phyloP scores from a whole-genome alignment of 352 stramenopile genomes.

The Pythium dissotocum region DNA sequence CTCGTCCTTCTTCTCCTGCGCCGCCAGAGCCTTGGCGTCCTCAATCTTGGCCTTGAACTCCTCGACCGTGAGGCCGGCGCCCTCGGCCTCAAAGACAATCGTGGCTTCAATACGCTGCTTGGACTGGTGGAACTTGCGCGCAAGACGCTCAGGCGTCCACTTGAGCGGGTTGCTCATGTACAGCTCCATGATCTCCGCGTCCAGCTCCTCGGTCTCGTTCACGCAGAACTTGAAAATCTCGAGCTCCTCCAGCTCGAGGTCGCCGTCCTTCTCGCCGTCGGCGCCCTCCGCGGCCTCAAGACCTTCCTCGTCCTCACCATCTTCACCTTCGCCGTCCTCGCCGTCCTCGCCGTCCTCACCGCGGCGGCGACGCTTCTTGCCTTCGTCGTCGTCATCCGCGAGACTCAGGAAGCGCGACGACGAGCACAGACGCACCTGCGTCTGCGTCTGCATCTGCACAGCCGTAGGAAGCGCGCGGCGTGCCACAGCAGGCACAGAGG shows the following conservation, averaged over 20 bases:
- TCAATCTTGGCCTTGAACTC: conserved; percentile 66
- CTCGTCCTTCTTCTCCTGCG: conserved; percentile 39
- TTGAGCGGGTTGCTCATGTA: conserved; percentile 87
- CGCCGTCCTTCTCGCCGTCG: conserved; percentile 53
- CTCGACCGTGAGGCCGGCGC: conserved; percentile 51
- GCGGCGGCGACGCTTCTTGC: conserved; percentile 27
- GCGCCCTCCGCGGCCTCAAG: conserved; percentile 29
- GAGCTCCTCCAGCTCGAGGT: conserved; percentile 66
- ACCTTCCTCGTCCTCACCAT: conserved; percentile 24
- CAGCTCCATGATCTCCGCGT: conserved; percentile 75
- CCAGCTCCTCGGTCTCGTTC: conserved; percentile 66
- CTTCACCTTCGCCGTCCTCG: conserved; percentile 18
- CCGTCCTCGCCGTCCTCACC: conserved; percentile 15
- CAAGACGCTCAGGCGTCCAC: conserved; percentile 85
- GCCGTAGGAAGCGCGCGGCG: conserved; percentile 6
- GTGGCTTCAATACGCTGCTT: conserved; percentile 81
- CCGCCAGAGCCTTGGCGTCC: conserved; percentile 51
- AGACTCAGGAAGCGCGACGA: conserved; percentile 80
- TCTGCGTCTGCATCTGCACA: conserved; percentile 4
- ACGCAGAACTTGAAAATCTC: conserved; percentile 78
- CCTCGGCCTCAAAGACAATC: conserved; percentile 77
- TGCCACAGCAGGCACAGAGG: conserved; percentile 5
- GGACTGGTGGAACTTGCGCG: conserved; percentile 68
- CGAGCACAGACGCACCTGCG: conserved; percentile 36
- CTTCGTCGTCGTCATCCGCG: conserved; percentile 50